Evolutionary conservation across 2,329 filamentous ascomycete species (phyloP).

Genomic region (Aspergillus ustus): DNA sequence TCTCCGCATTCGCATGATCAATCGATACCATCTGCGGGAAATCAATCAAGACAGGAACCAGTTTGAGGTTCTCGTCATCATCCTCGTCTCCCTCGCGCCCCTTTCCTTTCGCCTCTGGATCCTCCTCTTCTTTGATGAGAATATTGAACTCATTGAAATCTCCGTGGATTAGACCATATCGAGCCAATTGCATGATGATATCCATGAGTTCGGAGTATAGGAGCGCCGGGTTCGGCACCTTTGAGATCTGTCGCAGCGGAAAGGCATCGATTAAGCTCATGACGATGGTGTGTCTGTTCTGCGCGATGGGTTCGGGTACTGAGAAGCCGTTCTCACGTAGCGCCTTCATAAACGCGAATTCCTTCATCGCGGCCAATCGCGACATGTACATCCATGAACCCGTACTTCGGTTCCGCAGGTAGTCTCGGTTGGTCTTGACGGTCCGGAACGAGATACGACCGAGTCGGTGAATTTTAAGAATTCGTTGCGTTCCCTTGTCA

Average conservation of each 20-base stretch:
- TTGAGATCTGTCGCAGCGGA: constrained; percentile 84
- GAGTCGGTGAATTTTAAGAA: constrained; percentile 94
- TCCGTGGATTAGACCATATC: constrained; percentile 89
- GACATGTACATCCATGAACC: constrained; percentile 99
- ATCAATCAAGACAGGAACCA: constrained; percentile 88
- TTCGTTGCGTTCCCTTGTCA: constrained; percentile 73
- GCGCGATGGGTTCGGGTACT: constrained; percentile 83
- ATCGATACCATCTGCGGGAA: constrained; percentile 98
- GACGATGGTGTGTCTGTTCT: constrained; percentile 93
- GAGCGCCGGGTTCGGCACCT: constrained; percentile 79
- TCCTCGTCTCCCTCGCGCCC: constrained; percentile 36
- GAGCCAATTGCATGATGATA: constrained; percentile 81
- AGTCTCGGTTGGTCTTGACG: constrained; percentile 94
- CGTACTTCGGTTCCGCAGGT: constrained; percentile 78
- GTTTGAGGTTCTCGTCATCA: constrained; percentile 49
- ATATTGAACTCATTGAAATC: constrained; percentile 99
- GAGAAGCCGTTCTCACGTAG: constrained; percentile 83
- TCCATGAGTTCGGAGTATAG: constrained; percentile 91
- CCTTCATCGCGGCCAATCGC: constrained; percentile 87
- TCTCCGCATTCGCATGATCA: constrained; percentile 89
- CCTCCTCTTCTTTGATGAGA: constrained; percentile 75
- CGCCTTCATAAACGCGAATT: constrained; percentile 92
- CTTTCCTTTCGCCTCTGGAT: constrained; percentile 42
- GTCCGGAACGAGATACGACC: constrained; percentile 96
- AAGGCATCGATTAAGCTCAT: constrained; percentile 95